phyloP scores from a whole-genome alignment of 768 basidiomycete genomes.

The Termitomyces sp. region DNA sequence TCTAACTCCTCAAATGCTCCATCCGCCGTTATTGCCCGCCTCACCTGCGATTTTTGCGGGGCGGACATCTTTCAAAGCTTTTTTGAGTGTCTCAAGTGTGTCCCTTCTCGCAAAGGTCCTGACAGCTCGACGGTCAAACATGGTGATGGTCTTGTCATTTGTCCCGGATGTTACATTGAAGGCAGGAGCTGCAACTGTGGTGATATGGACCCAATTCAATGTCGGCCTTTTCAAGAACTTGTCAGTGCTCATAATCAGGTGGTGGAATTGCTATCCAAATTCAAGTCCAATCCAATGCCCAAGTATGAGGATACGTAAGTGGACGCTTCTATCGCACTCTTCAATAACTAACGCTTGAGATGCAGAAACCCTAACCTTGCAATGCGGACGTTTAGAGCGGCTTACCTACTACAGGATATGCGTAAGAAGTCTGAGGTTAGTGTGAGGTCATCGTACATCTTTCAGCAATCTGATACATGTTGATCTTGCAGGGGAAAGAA shows the following conservation, averaged over 20 bases:
- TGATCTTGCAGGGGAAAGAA: slow-evolving; percentile 5
- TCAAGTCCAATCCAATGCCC: not conserved
- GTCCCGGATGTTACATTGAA: slow-evolving; percentile 74
- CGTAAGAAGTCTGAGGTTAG: slow-evolving; percentile 13
- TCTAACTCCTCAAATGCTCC: not conserved
- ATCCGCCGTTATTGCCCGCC: slow-evolving; percentile 20
- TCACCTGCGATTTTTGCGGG: slow-evolving; percentile 75
- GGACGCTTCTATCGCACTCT: no score
- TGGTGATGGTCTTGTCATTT: slow-evolving; percentile 51
- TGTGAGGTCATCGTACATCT: not conserved
- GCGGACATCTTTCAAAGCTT: slow-evolving; percentile 80
- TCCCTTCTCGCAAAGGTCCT: not conserved
- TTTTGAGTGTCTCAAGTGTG: slow-evolving; percentile 63
- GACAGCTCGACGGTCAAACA: slow-evolving; percentile 8
- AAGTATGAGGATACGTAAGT: not conserved
- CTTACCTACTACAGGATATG: slow-evolving; percentile 21
- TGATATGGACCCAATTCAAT: slow-evolving; percentile 59
- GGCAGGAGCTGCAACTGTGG: slow-evolving; percentile 67
- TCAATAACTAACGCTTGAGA: not conserved
- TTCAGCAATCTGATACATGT: not conserved
- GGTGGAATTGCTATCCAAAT: slow-evolving; percentile 10
- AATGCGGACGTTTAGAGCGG: slow-evolving; percentile 25
- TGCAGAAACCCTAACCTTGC: not conserved
- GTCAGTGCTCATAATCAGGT: slow-evolving; percentile 35
- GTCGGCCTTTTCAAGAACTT: slow-evolving; percentile 44